phyloP scores from a whole-genome alignment of 2,329 filamentous ascomycete genomes.

The Verticillium klebahnii region DNA sequence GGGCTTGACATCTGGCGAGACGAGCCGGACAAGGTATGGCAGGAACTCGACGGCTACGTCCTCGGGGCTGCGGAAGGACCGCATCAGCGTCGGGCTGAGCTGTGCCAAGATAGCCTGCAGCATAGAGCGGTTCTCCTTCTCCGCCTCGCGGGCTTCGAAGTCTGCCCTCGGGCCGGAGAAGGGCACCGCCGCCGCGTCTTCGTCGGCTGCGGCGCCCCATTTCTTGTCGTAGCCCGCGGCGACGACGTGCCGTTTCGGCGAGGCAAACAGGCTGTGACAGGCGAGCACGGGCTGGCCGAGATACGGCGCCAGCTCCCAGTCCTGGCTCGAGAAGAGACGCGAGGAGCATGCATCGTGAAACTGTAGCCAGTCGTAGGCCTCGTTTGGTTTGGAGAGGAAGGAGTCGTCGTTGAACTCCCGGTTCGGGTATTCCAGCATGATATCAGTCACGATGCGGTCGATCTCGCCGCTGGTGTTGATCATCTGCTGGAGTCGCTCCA shows the following conservation, averaged over 20 bases:
- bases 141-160: conserved; percentile 73
- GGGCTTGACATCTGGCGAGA: conserved; percentile 87
- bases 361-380: conserved; percentile 90
- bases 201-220: conserved; percentile 42
- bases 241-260: conserved; percentile 50
- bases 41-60: conserved; percentile 77
- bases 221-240: conserved; percentile 37
- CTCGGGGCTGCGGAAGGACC: conserved; percentile 74
- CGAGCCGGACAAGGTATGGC: conserved; percentile 77
- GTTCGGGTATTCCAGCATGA: conserved; percentile 80
- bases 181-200: conserved; percentile 54
- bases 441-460: conserved; percentile 74
- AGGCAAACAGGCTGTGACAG: conserved; percentile 88
- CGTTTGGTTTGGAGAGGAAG: conserved; percentile 79
- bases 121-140: conserved; percentile 71
- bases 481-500: conserved; percentile 70
- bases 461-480: conserved; percentile 74
- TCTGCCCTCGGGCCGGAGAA: conserved; percentile 81
- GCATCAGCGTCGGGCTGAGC: conserved; percentile 65
- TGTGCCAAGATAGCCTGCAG: conserved; percentile 69
- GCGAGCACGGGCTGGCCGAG: conserved; percentile 81
- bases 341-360: conserved; percentile 85
- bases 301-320: conserved; percentile 89
- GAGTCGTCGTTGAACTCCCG: conserved; percentile 92
- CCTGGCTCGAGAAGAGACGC: conserved; percentile 75